Base-by-base conservation (phyloP, 148 eudicot genomes). In the Mesembryanthemum crystallinum region DNA sequence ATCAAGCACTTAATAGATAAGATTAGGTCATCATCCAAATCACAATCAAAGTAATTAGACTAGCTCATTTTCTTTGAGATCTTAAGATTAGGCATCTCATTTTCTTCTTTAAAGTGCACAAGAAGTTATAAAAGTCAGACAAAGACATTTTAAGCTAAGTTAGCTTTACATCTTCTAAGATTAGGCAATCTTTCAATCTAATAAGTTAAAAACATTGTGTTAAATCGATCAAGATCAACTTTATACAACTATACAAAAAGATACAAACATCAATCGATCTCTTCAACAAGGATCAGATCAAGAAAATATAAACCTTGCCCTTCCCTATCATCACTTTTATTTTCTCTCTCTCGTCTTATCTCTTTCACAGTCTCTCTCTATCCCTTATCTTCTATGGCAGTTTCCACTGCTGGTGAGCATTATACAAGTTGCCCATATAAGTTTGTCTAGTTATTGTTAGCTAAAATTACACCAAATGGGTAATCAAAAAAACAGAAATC, bases 391-490 rank as follows among this genome's bases (percentile, higher is more conserved):
- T 51, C 57, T 51, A 29, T 49, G 39, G 58, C 60, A 51, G 13
- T 45, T 69, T 18, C 73, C 72, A 69, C 23, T 10, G 12, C 24
- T n/a, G 72, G 43, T 10, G 62, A 12, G 21, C 62, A 52, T 25
- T 52, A 37, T 23, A 21, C 27, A 28, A 13, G 39, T 45, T 15
- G 4, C 72, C 73, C 73, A 54, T n/a, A 35, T 35, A 35, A 10
- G 17, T 71, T 71, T 71, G 73, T 71, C 45, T 54, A 29, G 17
- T 71, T 69, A 15, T 37, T 71, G 45, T 54, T 20, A 71, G 45
- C 20, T 27, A 13, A 18, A 14, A 28, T 3, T 0, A 42, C 27
- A 25, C 4, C 21, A n/a, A n/a, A 3, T 21, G 28, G 18, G 21
- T 43, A 20, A 21, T 7, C 62, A 29, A 69, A 18, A 17, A 69